A percentile compares a stretch with the other conserved stretches of the same genome.
Evolutionary conservation across 2,329 filamentous ascomycete genomes (phyloP).

Genomic region (Ophiognomonia clavigignenti-juglandacearum): DNA sequence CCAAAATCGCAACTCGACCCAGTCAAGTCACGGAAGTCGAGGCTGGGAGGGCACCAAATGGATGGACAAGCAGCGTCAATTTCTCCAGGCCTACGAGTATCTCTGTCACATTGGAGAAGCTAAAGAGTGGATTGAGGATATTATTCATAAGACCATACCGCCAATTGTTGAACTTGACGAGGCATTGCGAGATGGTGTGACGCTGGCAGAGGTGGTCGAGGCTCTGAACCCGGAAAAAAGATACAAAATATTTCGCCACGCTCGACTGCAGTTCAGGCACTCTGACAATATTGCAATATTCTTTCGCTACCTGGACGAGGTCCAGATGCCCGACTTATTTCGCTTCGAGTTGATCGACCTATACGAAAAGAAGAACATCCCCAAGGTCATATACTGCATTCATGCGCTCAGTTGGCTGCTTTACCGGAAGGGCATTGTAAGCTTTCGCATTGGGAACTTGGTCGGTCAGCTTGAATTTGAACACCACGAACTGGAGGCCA

Average conservation of each 20-base stretch:
- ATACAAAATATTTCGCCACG: slow-evolving; percentile 78
- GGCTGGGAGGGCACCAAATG: slow-evolving; percentile 79
- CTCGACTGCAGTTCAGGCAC: slow-evolving; percentile 86
- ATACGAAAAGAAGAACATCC: slow-evolving; percentile 99
- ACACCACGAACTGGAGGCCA: slow-evolving; percentile 93
- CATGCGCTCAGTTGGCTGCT: slow-evolving; percentile 97
- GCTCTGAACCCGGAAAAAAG: slow-evolving; percentile 73
- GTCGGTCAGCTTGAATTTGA: slow-evolving; percentile 97
- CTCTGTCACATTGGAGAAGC: slow-evolving; percentile 98
- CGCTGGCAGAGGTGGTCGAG: slow-evolving; percentile 88
- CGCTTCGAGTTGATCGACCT: slow-evolving; percentile 95
- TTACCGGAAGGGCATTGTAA: slow-evolving; percentile 88
- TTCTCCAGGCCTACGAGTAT: slow-evolving; percentile 95
- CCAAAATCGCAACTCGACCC: slow-evolving; percentile 57
- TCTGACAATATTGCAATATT: slow-evolving; percentile 98
- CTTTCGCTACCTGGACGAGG: slow-evolving; percentile 86
- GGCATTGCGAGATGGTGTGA: slow-evolving; percentile 86
- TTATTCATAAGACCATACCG: slow-evolving; percentile 79
- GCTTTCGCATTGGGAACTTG: slow-evolving; percentile 93
- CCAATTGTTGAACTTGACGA: slow-evolving; percentile 93
- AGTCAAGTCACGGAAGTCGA: slow-evolving; percentile 39
- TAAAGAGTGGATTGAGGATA: slow-evolving; percentile 96
- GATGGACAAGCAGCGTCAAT: slow-evolving; percentile 99
- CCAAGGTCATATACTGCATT: slow-evolving; percentile 98
- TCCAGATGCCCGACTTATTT: slow-evolving; percentile 91